Base-by-base conservation (phyloP, 2,329 filamentous ascomycete genomes). In the Pseudogymnoascus sp. region DNA sequence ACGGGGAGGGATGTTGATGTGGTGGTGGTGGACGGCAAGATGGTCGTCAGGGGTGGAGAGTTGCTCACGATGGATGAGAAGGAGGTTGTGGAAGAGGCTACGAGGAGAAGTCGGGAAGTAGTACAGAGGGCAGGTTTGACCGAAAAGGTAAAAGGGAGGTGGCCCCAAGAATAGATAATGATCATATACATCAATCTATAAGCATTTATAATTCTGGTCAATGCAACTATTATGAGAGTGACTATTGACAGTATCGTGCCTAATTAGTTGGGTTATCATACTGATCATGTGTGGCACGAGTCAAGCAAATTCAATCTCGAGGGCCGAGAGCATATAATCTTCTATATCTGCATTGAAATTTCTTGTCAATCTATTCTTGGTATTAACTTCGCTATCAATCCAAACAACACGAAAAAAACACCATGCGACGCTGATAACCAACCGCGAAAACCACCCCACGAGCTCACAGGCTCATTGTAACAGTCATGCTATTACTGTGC, bases 401-500 rank as follows among this genome's bases (percentile, higher is more conserved):
- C 28, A 53, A 53, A 53, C 47, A 53, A 18, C 28, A 53, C 28
- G 9, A 9, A 33, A 53, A 9, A 33, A 53, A 33, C 47, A 33
- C 9, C 33, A n/a, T 33, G 9, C 28, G 15, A 33, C 47, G 47
- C 15, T 57, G 15, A 57, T 35, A 70, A 68, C n/a, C n/a, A 53
- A 33, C 3, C 28, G 3, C 11, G 3, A 4, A 53, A 22, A 53
- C 33, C 11, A 15, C 6, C 33, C 47, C 33, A 33, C 4, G 7
- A 33, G 18, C 47, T 70, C 68, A 90, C 64, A 90, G 73, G 71
- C 86, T 89, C 69, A 89, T 88, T 6, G 88, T 95, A 53, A 95
- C 90, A 14, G 90, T 95, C 88, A 95, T 91, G 69, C 86, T 91
- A 73, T 95, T 95, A 73, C 88, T 91, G 74, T 95, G 82, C 38